Evolutionary conservation across 805 yeast genomes (phyloP), one percentile per base, ranked within the genome.

Genomic region (Metschnikowia baotianmanensis): DNA sequence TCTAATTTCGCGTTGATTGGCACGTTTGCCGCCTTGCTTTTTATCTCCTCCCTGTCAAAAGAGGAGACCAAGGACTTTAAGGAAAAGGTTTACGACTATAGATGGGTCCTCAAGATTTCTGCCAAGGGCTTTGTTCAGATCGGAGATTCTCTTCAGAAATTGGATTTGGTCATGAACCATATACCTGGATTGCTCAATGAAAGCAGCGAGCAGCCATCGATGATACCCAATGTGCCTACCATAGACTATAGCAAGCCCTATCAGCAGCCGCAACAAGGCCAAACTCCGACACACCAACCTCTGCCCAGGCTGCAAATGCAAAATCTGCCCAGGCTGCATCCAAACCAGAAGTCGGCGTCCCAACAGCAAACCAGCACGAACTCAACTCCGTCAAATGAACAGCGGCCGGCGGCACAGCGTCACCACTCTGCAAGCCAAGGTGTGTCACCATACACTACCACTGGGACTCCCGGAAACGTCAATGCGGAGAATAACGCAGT

Each of bases 1-100:
- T 74, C 84, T 11, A 87, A 86, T 55, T 78, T 90, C 48, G 80
- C 95, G 6, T 63, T 86, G 26, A 86, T 89, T 28, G 96, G 96
- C 2, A 78, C 91, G 0, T 90, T 90, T 71, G 96, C 96, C 0
- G 82, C 95, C 0, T 67, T 90, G 10, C 63, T 90, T 40, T 86
- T 76, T 52, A 82, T 83, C 12, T 84, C 96, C 0, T 68, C 93
- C 1, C 59, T 71, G 7, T 47, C 53, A 12, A 61, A 73, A 13
- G 86, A 81, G 40, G 96, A 88, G 54, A 74, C 83, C 0, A 68
- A 67, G 29, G 68, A 74, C 34, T 87, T 77, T 61, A 74, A 78
- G 52, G 85, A 80, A 47, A 82, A 82, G 47, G 74, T 90, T 21
- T 77, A 78, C 53, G 84, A 83, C 50, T 90, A 86, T 60, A 70